Base-by-base conservation (phyloP, 352 stramenopile genomes). In the Globisporangium apiculatum region DNA sequence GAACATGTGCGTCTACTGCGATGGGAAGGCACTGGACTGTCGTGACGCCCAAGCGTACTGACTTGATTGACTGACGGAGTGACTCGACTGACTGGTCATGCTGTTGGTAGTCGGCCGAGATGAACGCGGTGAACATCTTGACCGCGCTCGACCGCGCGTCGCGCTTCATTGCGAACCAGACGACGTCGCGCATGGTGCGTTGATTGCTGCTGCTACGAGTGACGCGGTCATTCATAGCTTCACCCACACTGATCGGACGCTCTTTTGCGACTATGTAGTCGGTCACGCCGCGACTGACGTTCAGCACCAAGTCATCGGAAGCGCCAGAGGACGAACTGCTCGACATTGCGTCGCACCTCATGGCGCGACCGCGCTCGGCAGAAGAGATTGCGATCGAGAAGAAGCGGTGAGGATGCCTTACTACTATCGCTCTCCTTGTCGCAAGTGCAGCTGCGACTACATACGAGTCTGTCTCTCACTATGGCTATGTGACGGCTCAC, bases 101-200 rank as follows among this genome's bases (percentile, higher is more conserved):
- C 24, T 17, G 15, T 7, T 18, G 55, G 17, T 51, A 90, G 80
- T 57, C 58, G 3, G 59, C 67, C 0, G 58, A 66, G 41, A 76
- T 91, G 61, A 91, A 86, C 38, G 67, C 78, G 40, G 66, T 79
- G 36, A 91, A 89, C 51, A 80, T 91, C 14, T 64, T 69, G 55
- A 87, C 78, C 5, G 81, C 78, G 11, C 60, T 91, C 12, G 70
- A 75, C 58, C 75, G 81, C 24, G 76, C 69, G 37, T 62, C 69
- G 4, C 61, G 65, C 35, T 81, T 86, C 31, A 55, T 71, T 14
- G 45, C 65, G 35, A 65, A 55, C 31, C 53, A 60, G 35, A 56
- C 48, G n/a, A 47, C 50, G 35, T 18, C 48, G 49, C 71, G 73
- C 48, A 41, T 65, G 62, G 79, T 89, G 48, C 52, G 68, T 60